Evolutionary conservation across 164 flowering plant genomes (phyloP), one percentile per base, ranked within the genome.

Genomic region (Magnolia officinalis): DNA sequence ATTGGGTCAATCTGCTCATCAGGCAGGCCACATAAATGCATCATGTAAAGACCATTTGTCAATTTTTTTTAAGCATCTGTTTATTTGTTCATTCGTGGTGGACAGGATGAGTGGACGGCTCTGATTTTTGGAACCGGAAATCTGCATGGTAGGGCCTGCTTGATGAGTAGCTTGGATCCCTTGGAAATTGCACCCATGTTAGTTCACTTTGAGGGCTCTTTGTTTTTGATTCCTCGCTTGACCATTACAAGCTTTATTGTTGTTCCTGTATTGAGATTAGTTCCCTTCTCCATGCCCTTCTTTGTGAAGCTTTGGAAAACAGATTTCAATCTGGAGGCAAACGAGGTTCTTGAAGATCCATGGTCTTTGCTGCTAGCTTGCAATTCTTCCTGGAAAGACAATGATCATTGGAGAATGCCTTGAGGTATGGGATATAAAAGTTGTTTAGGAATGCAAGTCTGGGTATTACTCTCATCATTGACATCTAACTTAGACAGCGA

Each of bases 281-380:
- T 19, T 50, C 58, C 16, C 49, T 50, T 70, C 16, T 70, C 6
- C 58, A 49, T 9, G 26, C 71, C 18, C 18, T 70, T 29, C 55
- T 50, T 70, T 70, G 72, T 70, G 58, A 50, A 70, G 72, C 58
- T 24, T 52, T 50, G 55, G 72, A 50, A 70, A 24, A 8, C 55
- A 50, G 72, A 16, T 55, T 55, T 16, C 61, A 55, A 55, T 55
- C 19, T 55, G 61, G 61, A 55, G 1, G 61, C 18, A 55, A 55
- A 55, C 18, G 13, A 55, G 18, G 61, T 11, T 55, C 16, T 55
- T 55, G 61, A 55, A 16, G 13, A 55, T 55, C 4, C 61, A 11
- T 3, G 19, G 16, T 16, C 18, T 55, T 55, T 55, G 61, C 61
- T 11, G 61, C 16, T 55, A 55, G 18, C 18, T 11, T 16, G 18